Percentiles rank a stretch among this genome's conserved stretches.
Evolutionary conservation across 2,329 filamentous ascomycete species (phyloP).

Genomic region (Drechslerella dactyloides): DNA sequence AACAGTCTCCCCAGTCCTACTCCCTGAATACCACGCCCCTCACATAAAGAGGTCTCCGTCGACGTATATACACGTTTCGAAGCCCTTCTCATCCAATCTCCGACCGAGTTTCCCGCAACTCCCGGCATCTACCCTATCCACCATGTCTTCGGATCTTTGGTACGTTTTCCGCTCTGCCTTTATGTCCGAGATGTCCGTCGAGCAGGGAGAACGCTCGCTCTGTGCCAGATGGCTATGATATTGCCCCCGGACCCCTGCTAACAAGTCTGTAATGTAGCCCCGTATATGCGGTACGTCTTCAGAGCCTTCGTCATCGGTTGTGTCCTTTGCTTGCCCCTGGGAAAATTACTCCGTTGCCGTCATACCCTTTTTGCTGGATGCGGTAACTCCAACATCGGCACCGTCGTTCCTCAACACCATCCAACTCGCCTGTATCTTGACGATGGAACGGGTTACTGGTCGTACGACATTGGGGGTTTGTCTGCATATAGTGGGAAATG

Average conservation of each 20-base stretch:
- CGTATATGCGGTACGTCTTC: slow-evolving; percentile 93
- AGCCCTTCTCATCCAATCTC: slow-evolving; percentile 16
- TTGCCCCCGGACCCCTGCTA: slow-evolving; percentile 18
- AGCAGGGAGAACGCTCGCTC: slow-evolving; percentile 2
- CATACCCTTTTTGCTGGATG: slow-evolving; percentile 41
- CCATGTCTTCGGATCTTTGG: slow-evolving; percentile 82
- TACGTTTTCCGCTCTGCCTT: slow-evolving; percentile 64
- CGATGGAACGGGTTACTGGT: not conserved
- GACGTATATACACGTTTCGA: slow-evolving; percentile 28
- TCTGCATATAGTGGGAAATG: slow-evolving; percentile 27
- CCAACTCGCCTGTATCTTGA: not conserved
- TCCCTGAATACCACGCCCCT: slow-evolving; percentile 9
- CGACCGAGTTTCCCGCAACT: slow-evolving; percentile 49
- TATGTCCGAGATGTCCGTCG: slow-evolving; percentile 3
- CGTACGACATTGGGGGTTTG: not conserved
- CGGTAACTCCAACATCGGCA: slow-evolving; percentile 38
- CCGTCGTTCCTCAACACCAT: slow-evolving; percentile 18
- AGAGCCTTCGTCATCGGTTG: slow-evolving; percentile 27
- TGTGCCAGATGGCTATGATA: not conserved
- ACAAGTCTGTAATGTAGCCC: slow-evolving; percentile 68
- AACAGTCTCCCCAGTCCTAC: slow-evolving; percentile 1
- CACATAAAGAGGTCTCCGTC: not conserved
- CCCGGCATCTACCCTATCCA: slow-evolving; percentile 57
- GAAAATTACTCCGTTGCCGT: slow-evolving; percentile 55
- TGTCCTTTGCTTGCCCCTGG: slow-evolving; percentile 42